phyloP scores from a whole-genome alignment of 768 basidiomycete species.

The Lenzites betulinus region DNA sequence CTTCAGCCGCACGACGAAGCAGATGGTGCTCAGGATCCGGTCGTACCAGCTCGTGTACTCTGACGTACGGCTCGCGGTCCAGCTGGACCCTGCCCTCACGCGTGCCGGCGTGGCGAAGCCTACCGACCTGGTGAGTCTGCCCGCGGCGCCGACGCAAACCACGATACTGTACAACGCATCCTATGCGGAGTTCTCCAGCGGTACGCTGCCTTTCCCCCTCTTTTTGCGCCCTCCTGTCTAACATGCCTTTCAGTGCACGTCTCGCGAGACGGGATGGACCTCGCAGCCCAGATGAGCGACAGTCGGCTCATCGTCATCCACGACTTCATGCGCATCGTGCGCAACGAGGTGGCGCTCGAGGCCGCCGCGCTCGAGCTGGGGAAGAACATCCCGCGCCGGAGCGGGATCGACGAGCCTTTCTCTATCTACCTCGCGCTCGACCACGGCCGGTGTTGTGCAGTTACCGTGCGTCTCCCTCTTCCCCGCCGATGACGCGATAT shows the following conservation, averaged over 20 bases:
- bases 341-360: conserved; percentile 22
- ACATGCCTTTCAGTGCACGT: conserved; percentile 34
- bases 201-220: background rate
- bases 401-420: conserved; percentile 11
- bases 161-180: conserved; percentile 15
- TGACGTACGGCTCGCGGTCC: conserved; percentile 6
- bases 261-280: conserved; percentile 37
- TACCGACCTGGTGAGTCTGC: conserved; percentile 4
- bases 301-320: conserved; percentile 33
- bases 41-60: conserved; percentile 5
- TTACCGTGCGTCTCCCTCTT: conserved; percentile 26
- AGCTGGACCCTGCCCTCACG: background rate
- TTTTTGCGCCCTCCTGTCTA: background rate
- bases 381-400: conserved; percentile 9
- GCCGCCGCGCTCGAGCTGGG: conserved; percentile 25
- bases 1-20: conserved; percentile 51
- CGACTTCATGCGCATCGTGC: conserved; percentile 37
- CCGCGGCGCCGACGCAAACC: background rate
- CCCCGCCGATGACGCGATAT: background rate
- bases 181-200: conserved; percentile 18
- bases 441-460: conserved; percentile 27
- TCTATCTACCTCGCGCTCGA: conserved; percentile 34
- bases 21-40: conserved; percentile 42
- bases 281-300: conserved; percentile 31
- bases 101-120: background rate